Percentiles rank a stretch among this genome's conserved stretches.
phyloP scores from a whole-genome alignment of 1,284 basidiomycete genomes.

The Malassezia furfur region DNA sequence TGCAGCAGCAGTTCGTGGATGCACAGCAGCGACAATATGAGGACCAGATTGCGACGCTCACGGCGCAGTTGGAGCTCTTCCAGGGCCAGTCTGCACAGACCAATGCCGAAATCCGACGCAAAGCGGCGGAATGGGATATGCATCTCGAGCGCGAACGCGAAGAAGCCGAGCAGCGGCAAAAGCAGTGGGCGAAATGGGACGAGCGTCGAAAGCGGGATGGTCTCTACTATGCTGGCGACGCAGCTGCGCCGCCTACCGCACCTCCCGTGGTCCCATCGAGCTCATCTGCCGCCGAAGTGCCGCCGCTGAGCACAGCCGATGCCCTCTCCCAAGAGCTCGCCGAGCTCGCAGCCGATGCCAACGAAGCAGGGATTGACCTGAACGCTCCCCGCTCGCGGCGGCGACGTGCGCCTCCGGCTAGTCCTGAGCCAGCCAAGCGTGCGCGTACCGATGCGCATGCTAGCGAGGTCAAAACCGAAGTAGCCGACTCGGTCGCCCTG shows the following conservation, averaged over 20 bases:
- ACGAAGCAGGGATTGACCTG: neutral
- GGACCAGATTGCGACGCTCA: neutral
- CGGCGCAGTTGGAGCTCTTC: neutral
- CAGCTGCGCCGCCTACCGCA: neutral
- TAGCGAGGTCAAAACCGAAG: too few relatives aligned
- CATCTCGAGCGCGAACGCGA: slow-evolving; percentile 2
- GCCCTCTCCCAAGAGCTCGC: slow-evolving; percentile 2
- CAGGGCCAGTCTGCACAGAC: neutral
- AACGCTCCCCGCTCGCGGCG: too few relatives aligned
- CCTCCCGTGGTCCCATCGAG: neutral
- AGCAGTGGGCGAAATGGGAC: slow-evolving; percentile 7
- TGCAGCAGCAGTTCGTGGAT: neutral
- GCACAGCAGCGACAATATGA: neutral
- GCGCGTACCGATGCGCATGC: too few relatives aligned
- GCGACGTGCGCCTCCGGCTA: too few relatives aligned
- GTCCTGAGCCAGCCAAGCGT: too few relatives aligned
- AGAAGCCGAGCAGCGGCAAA: neutral
- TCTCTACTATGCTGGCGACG: neutral
- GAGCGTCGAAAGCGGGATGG: slow-evolving; percentile 1
- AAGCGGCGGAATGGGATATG: slow-evolving; percentile 10
- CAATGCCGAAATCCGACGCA: slow-evolving; percentile 5
- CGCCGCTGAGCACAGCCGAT: neutral
- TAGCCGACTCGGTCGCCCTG: too few relatives aligned
- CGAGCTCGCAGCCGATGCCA: slow-evolving; percentile 9
- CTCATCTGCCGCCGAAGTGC: neutral